Conservation (phyloP, 257 asterid genomes). For the Anisodus acutangulus region DNA sequence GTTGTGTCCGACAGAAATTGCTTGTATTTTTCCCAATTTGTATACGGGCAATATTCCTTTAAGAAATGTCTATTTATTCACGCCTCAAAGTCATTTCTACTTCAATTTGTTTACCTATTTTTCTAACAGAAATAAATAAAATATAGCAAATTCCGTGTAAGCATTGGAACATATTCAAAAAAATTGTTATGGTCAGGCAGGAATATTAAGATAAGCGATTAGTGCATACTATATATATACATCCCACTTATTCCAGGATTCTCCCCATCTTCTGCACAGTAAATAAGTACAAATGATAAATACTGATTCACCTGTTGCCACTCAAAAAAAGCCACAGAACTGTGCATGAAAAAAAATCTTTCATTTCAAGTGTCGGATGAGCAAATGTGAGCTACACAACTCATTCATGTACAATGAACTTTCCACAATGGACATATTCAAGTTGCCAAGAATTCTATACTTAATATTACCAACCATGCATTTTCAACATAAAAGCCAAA, state of each 20-base stretch:
- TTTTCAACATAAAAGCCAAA: background rate
- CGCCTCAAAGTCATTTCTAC: too few species aligned
- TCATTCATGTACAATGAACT: background rate
- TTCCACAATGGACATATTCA: background rate
- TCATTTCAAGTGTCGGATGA: conserved; percentile 18
- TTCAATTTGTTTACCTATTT: too few species aligned
- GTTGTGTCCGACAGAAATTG: too few species aligned
- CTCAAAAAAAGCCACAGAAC: background rate
- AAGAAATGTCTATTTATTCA: too few species aligned
- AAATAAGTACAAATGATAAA: background rate
- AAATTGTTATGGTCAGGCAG: too few species aligned
- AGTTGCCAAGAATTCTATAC: background rate
- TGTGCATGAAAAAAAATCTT: background rate
- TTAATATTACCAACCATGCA: background rate
- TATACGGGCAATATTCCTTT: too few species aligned
- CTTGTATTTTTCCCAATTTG: too few species aligned
- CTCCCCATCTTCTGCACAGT: background rate
- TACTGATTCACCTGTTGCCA: background rate
- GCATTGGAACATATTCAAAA: too few species aligned
- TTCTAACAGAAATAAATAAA: too few species aligned
- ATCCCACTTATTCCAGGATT: background rate
- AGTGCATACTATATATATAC: background rate
- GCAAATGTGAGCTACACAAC: background rate
- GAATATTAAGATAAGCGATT: too few species aligned
- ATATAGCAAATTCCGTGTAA: too few species aligned